A percentile compares a stretch with the other conserved stretches of the same genome.
Evolutionary conservation across 1,284 basidiomycete species (phyloP).

Genomic region (Spongiforma sp.): DNA sequence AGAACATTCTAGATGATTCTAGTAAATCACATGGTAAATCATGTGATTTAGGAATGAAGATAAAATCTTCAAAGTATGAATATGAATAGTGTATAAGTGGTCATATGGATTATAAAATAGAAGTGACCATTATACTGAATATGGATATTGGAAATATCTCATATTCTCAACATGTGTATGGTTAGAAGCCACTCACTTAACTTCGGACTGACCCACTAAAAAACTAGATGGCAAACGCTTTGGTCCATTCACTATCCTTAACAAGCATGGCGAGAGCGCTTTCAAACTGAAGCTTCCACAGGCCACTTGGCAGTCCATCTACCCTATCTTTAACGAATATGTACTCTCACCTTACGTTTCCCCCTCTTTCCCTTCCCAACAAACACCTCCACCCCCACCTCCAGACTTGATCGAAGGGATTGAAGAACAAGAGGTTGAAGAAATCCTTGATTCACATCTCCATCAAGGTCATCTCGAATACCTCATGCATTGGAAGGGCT

Average conservation of each 20-base stretch:
- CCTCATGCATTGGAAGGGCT: neutral
- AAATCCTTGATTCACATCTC: neutral
- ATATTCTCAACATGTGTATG: too few relatives aligned
- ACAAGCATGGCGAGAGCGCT: conserved; percentile 16
- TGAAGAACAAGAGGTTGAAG: neutral
- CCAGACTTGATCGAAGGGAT: neutral
- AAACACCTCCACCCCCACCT: neutral
- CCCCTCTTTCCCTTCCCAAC: conserved; percentile 7
- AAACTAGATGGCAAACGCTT: conserved; percentile 16
- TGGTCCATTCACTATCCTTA: conserved; percentile 24
- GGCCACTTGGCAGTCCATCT: conserved; percentile 13
- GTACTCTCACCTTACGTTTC: conserved; percentile 3
- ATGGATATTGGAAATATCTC: too few relatives aligned
- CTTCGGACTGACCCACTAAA: conserved; percentile 9
- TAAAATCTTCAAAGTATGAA: too few relatives aligned
- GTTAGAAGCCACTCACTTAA: conserved; percentile 13
- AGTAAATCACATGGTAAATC: too few relatives aligned
- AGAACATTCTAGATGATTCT: too few relatives aligned
- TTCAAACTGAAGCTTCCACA: conserved; percentile 18
- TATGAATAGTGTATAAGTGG: too few relatives aligned
- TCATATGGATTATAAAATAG: too few relatives aligned
- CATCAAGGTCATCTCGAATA: neutral
- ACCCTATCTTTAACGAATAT: conserved; percentile 22
- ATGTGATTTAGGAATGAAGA: too few relatives aligned
- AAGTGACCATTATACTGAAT: too few relatives aligned